These are phyloP conservation scores for Penicillium sp. DNA, from an alignment of 2,329 filamentous ascomycete genomes.

Conservation along the genomic window DNA sequence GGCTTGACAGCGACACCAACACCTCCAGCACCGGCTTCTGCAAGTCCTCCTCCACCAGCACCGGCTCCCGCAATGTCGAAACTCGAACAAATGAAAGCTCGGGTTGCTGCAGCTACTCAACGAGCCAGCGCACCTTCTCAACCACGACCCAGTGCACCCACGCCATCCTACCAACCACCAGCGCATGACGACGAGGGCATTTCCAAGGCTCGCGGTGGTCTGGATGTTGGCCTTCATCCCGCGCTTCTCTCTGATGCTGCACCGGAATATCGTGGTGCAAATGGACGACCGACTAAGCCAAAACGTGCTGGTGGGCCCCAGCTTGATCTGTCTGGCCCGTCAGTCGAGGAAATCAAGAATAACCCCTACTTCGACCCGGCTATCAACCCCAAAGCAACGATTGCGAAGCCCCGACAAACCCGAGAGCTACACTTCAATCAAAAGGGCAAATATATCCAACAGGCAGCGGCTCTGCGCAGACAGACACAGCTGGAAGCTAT, in stretches of 20 bases:
- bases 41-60: conserved; percentile 40
- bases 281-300: conserved; percentile 51
- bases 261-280: conserved; percentile 46
- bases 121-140: conserved; percentile 45
- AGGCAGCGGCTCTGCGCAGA: conserved; percentile 82
- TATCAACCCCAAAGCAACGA: conserved; percentile 58
- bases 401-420: conserved; percentile 65
- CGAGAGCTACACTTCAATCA: conserved; percentile 86
- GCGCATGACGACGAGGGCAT: conserved; percentile 51
- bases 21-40: conserved; percentile 22
- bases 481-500: conserved; percentile 89
- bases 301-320: conserved; percentile 51
- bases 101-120: conserved; percentile 72
- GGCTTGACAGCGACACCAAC: conserved; percentile 30
- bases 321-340: conserved; percentile 59
- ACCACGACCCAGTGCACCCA: conserved; percentile 47
- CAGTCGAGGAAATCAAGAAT: conserved; percentile 58
- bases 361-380: conserved; percentile 84
- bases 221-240: conserved; percentile 76
- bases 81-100: conserved; percentile 76
- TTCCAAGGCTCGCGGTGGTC: conserved; percentile 60
- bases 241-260: conserved; percentile 59
- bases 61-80: conserved; percentile 55
- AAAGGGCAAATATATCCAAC: conserved; percentile 95
- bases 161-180: conserved; percentile 41